These are phyloP conservation scores for Erodium texanum DNA, from an alignment of 441 rosid species.

Conservation along the genomic window DNA sequence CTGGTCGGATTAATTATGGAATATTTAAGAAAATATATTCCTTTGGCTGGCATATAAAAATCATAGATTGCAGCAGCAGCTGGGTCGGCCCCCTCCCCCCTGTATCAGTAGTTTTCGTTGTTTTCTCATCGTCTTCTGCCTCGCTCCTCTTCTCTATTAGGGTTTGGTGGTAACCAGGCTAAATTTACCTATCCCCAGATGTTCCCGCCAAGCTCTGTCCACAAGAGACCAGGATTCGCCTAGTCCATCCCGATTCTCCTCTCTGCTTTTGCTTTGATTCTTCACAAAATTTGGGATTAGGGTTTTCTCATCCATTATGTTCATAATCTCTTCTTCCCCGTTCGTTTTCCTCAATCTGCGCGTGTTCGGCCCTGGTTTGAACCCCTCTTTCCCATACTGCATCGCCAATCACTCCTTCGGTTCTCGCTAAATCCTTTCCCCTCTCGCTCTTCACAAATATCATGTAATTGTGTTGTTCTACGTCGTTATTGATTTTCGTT, in stretches of 20 bases:
- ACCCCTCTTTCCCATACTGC: conserved; percentile 80
- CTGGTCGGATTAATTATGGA: neutral
- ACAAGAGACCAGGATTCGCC: neutral
- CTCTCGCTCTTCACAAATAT: neutral
- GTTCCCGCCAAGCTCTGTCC: conserved; percentile 2
- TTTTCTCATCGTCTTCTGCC: neutral
- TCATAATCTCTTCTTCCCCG: conserved; percentile 31
- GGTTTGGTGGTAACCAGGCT: conserved; percentile 5
- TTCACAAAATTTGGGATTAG: neutral
- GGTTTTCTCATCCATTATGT: conserved; percentile 33
- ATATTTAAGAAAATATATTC: too few species aligned
- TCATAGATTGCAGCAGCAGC: neutral
- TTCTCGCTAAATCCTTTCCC: conserved; percentile 35
- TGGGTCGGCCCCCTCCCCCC: neutral
- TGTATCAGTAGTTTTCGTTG: neutral
- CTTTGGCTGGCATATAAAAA: too few species aligned
- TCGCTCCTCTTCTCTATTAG: neutral
- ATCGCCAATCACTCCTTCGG: conserved; percentile 55
- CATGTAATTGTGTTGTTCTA: conserved; percentile 23
- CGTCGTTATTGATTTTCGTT: neutral
- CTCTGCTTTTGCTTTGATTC: neutral
- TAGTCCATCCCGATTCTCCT: neutral
- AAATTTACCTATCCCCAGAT: neutral
- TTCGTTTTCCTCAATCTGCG: conserved; percentile 46
- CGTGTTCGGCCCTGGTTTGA: conserved; percentile 74